phyloP scores from a whole-genome alignment of 495 filamentous ascomycete genomes.

The Penicillium canariense region DNA sequence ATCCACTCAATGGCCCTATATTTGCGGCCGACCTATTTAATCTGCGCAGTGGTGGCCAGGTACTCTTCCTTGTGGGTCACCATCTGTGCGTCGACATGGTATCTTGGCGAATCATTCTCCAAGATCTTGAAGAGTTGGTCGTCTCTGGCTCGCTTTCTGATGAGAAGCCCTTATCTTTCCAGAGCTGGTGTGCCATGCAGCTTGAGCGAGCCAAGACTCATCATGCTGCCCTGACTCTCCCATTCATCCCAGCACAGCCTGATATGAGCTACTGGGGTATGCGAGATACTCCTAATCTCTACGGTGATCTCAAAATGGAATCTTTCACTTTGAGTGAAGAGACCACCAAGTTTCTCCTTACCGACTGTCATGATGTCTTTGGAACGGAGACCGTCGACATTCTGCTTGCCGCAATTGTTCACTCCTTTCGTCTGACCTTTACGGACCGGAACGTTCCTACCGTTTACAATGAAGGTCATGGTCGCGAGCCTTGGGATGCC shows the following conservation, averaged over 20 bases:
- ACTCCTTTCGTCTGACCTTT: slow-evolving; percentile 49
- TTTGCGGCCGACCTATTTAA: slow-evolving; percentile 52
- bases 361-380: slow-evolving; percentile 43
- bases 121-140: slow-evolving; percentile 66
- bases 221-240: slow-evolving; percentile 23
- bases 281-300: slow-evolving; percentile 42
- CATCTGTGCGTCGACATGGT: slow-evolving; percentile 69
- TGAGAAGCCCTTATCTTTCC: slow-evolving; percentile 56
- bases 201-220: slow-evolving; percentile 35
- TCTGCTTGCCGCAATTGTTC: slow-evolving; percentile 47
- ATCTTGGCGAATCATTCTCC: slow-evolving; percentile 66
- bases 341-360: slow-evolving; percentile 43
- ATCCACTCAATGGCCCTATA: slow-evolving; percentile 43
- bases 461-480: slow-evolving; percentile 57
- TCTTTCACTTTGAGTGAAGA: slow-evolving; percentile 44
- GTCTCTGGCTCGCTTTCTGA: slow-evolving; percentile 34
- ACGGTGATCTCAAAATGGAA: slow-evolving; percentile 46
- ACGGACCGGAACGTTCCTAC: slow-evolving; percentile 54
- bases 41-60: slow-evolving; percentile 48
- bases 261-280: slow-evolving; percentile 54
- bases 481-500: slow-evolving; percentile 51
- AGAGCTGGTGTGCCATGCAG: slow-evolving; percentile 57
- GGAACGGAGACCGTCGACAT: slow-evolving; percentile 55
- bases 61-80: slow-evolving; percentile 64
- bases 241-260: slow-evolving; percentile 33